Percentiles rank a stretch among this genome's conserved stretches.
Evolutionary conservation across 2,329 filamentous ascomycete genomes (phyloP).

Genomic region (Exophiala sp.): DNA sequence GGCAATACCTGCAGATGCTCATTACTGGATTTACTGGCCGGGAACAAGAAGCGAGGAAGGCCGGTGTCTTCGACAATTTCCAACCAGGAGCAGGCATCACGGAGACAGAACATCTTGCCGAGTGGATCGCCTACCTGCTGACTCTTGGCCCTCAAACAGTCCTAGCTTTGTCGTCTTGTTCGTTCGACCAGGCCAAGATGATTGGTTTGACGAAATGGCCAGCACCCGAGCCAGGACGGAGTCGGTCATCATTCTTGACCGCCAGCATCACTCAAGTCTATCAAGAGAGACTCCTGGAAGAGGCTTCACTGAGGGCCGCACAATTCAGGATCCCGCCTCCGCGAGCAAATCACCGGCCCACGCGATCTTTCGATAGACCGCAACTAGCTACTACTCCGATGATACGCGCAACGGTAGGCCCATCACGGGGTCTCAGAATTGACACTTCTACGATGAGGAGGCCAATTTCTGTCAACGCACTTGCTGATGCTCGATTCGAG

Average conservation of each 20-base stretch:
- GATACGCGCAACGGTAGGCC: constrained; percentile 2
- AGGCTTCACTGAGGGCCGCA: constrained; percentile 21
- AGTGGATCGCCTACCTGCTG: constrained; percentile 60
- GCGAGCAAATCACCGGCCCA: constrained; percentile 9
- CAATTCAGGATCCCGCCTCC: constrained; percentile 14
- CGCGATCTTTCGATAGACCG: constrained; percentile 15
- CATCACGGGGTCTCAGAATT: constrained; percentile 16
- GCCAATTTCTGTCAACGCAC: constrained; percentile 12
- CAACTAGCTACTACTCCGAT: constrained; percentile 2
- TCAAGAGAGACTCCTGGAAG: constrained; percentile 40
- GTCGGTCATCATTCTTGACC: constrained; percentile 56
- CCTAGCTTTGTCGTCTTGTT: constrained; percentile 47
- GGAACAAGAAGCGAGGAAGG: constrained; percentile 52
- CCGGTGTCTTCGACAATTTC: constrained; percentile 52
- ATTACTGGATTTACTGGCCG: constrained; percentile 55
- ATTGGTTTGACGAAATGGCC: constrained; percentile 58
- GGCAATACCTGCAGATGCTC: constrained; percentile 58
- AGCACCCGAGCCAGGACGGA: constrained; percentile 44
- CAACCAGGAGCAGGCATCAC: constrained; percentile 28
- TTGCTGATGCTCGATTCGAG: constrained; percentile 5
- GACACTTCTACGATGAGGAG: constrained; percentile 15
- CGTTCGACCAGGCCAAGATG: constrained; percentile 52
- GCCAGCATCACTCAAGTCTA: constrained; percentile 60
- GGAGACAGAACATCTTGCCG: constrained; percentile 56
- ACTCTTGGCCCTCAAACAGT: constrained; percentile 57